Conservation (phyloP, 441 rosid genomes). For the Eutrema salsugineum region DNA sequence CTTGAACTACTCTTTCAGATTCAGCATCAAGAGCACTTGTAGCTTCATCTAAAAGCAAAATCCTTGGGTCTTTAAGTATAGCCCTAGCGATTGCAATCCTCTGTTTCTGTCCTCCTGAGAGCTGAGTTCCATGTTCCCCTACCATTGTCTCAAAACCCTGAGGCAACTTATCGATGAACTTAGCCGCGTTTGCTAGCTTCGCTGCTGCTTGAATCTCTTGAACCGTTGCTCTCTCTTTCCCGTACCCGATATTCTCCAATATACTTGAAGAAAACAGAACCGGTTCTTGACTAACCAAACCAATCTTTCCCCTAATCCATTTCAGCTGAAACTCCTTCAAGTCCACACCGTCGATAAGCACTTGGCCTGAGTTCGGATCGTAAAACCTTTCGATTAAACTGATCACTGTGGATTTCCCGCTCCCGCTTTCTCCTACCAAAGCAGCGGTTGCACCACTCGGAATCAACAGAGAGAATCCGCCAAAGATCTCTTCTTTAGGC, state of each 20-base stretch:
- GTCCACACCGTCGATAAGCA: constrained; percentile 44
- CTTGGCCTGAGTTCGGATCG: constrained; percentile 44
- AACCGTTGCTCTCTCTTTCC: constrained; percentile 37
- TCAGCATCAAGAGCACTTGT: constrained; percentile 96
- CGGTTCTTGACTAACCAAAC: constrained; percentile 55
- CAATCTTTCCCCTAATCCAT: constrained; percentile 50
- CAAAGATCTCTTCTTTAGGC: constrained; percentile 39
- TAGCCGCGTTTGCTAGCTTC: constrained; percentile 47
- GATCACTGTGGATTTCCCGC: constrained; percentile 54
- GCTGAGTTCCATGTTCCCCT: constrained; percentile 94
- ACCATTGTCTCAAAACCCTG: constrained; percentile 61
- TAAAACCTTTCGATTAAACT: constrained; percentile 52
- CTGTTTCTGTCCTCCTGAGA: constrained; percentile 94
- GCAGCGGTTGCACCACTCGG: constrained; percentile 45
- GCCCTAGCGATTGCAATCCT: constrained; percentile 94
- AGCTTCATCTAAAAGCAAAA: constrained; percentile 94
- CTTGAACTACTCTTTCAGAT: constrained; percentile 92
- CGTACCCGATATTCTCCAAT: constrained; percentile 42
- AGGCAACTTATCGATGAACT: constrained; percentile 45
- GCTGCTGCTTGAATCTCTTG: constrained; percentile 40
- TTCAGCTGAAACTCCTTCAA: constrained; percentile 43
- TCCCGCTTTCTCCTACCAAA: constrained; percentile 55
- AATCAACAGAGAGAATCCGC: constrained; percentile 36
- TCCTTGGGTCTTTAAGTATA: constrained; percentile 81
- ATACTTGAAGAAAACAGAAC: constrained; percentile 47